Evolutionary conservation across 1,284 basidiomycete genomes (phyloP), one percentile per base, ranked within the genome.

Genomic region (Anthracocystis setariae): DNA sequence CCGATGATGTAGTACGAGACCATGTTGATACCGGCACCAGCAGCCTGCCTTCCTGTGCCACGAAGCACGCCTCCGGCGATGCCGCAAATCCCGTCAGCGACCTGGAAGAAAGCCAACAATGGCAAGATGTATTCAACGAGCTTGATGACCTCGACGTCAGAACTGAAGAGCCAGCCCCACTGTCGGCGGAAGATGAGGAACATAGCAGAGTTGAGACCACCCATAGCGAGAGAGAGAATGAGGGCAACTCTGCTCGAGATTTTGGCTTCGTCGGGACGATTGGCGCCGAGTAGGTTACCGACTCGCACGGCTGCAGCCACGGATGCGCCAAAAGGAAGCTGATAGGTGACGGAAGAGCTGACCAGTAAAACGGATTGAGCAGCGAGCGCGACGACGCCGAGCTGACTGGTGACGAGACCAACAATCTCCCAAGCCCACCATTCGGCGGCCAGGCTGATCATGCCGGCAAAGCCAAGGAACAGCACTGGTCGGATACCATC

Each of bases 381-480:
- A 0, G 87, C 87, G 2, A 88, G 83, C 1, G 84, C 82, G 3
- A 84, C 84, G 0, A 87, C 84, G 27, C 83, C 82, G 15, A 83
- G 75, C 27, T 64, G 56, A 44, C 67, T 66, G 18, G 77, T 80
- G 24, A 73, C 67, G 7, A 75, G 60, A 21, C 73, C 45, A 89
- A 91, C 37, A 83, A 88, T 74, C 86, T 94, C 92, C 92, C 92
- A 94, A 35, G 90, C 89, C 92, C 92, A 94, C 93, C 92, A 94
- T 81, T 94, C 92, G 9, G 88, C 88, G 1, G 90, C 91, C 9
- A 87, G 81, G 7, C 92, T 93, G 8, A 96, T 85, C 57, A 76
- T 74, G 27, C 75, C 74, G 1, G 74, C 74, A 24, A 77, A 65
- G n/a, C 80, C 80, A 27, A 82, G 69, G 24, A 37, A 55, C 13